phyloP scores from a whole-genome alignment of 2,329 filamentous ascomycete genomes.

The Penicillium sp. region DNA sequence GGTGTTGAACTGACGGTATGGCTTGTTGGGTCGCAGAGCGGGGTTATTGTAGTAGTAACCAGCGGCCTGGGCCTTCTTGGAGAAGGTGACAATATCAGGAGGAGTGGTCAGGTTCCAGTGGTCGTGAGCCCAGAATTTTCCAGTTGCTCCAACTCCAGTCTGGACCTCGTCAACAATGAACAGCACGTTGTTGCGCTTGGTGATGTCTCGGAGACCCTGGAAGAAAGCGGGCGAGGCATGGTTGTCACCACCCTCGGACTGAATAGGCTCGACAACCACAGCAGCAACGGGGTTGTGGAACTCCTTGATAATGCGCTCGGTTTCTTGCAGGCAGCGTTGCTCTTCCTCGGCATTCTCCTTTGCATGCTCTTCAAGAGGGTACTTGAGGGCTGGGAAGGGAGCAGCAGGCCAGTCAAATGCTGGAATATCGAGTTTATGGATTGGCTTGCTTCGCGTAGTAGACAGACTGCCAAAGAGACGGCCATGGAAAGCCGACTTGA shows the following conservation, averaged over 20 bases:
- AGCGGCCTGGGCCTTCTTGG: slow-evolving; percentile 90
- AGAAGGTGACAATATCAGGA: slow-evolving; percentile 92
- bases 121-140: slow-evolving; percentile 95
- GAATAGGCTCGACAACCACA: slow-evolving; percentile 82
- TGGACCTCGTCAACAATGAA: slow-evolving; percentile 94
- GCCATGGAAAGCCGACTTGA: slow-evolving; percentile 85
- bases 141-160: slow-evolving; percentile 86
- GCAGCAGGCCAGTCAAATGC: slow-evolving; percentile 94
- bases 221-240: slow-evolving; percentile 87
- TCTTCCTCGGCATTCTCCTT: slow-evolving; percentile 81
- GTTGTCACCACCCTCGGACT: slow-evolving; percentile 93
- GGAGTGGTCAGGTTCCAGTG: slow-evolving; percentile 80
- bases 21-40: slow-evolving; percentile 79
- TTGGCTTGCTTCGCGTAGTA: slow-evolving; percentile 86
- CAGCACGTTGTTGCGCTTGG: slow-evolving; percentile 62
- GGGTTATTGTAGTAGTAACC: slow-evolving; percentile 87
- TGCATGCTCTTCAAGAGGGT: slow-evolving; percentile 75
- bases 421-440: slow-evolving; percentile 92
- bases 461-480: slow-evolving; percentile 83
- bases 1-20: slow-evolving; percentile 94
- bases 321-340: slow-evolving; percentile 73
- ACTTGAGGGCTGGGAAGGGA: slow-evolving; percentile 79
- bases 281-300: slow-evolving; percentile 78
- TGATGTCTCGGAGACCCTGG: slow-evolving; percentile 74
- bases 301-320: slow-evolving; percentile 73